phyloP scores from a whole-genome alignment of 2,329 filamentous ascomycete species.

The Xenosphaeropsis pyriputrescens region DNA sequence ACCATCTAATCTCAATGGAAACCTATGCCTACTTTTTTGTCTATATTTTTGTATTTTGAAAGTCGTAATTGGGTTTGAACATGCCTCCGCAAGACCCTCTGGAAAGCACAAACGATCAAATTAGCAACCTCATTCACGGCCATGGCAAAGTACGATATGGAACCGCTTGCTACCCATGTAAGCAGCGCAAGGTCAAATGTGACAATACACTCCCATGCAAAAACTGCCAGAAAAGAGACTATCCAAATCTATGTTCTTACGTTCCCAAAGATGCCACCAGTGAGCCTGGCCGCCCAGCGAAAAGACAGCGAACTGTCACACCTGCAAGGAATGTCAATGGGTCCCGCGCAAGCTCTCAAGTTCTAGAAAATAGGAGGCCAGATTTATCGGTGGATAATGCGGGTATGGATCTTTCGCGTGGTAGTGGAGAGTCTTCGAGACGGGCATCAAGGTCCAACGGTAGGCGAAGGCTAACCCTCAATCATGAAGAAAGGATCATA shows the following conservation, averaged over 20 bases:
- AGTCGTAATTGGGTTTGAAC: neutral
- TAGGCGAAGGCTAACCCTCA: neutral
- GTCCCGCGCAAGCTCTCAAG: too few species aligned
- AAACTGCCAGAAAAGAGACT: conserved; percentile 52
- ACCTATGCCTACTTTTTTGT: neutral
- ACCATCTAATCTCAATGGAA: too few species aligned
- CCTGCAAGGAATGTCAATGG: too few species aligned
- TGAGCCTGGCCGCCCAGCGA: conserved; percentile 11
- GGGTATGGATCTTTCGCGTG: too few species aligned
- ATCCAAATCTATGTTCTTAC: conserved; percentile 50
- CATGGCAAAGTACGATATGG: conserved; percentile 54
- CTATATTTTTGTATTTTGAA: neutral
- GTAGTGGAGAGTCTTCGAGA: too few species aligned
- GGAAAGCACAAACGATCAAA: conserved; percentile 40
- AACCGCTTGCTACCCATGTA: conserved; percentile 44
- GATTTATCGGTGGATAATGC: too few species aligned
- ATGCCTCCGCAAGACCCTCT: neutral
- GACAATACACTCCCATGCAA: conserved; percentile 56
- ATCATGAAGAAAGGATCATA: neutral
- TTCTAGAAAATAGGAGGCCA: too few species aligned
- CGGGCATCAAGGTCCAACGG: too few species aligned
- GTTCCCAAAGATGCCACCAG: conserved; percentile 35
- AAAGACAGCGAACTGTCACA: conserved; percentile 8
- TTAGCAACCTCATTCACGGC: conserved; percentile 53
- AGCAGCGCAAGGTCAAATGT: conserved; percentile 55